Conservation (phyloP, 1,284 basidiomycete genomes). For the Cryptococcus amylolentus region DNA sequence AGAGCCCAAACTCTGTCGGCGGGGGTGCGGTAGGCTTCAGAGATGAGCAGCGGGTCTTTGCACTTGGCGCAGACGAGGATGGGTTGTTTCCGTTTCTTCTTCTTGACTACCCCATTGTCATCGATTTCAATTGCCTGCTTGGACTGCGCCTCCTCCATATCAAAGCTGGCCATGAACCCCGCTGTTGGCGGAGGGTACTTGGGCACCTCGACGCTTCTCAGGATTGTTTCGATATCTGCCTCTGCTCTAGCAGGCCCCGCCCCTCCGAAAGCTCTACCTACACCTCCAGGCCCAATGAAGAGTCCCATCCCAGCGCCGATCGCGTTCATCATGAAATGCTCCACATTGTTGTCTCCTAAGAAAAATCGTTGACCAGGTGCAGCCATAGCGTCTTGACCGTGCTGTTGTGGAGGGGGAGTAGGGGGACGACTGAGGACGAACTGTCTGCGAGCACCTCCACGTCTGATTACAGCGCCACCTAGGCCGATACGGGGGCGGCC, state of each 20-base stretch:
- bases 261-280: not conserved
- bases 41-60: slow-evolving; percentile 32
- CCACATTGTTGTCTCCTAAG: not conserved
- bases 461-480: slow-evolving; percentile 4
- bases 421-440: not conserved
- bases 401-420: not conserved
- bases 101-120: slow-evolving; percentile 19
- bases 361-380: not conserved
- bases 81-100: slow-evolving; percentile 10
- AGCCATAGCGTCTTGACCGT: not conserved
- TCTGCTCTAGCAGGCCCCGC: slow-evolving; percentile 6
- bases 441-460: not conserved
- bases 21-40: slow-evolving; percentile 27
- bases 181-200: slow-evolving; percentile 4
- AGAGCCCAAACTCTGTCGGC: slow-evolving; percentile 43
- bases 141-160: slow-evolving; percentile 16
- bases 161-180: slow-evolving; percentile 29
- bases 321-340: not conserved
- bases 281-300: not conserved
- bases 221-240: slow-evolving; percentile 21
- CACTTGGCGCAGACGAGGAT: slow-evolving; percentile 43
- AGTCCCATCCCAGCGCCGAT: not conserved
- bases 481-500: slow-evolving; percentile 9
- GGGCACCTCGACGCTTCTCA: slow-evolving; percentile 18
- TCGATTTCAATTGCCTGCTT: slow-evolving; percentile 26